These are phyloP conservation scores for Tympanopsis confertula DNA, from an alignment of 2,329 filamentous ascomycete species.

Conservation along the genomic window DNA sequence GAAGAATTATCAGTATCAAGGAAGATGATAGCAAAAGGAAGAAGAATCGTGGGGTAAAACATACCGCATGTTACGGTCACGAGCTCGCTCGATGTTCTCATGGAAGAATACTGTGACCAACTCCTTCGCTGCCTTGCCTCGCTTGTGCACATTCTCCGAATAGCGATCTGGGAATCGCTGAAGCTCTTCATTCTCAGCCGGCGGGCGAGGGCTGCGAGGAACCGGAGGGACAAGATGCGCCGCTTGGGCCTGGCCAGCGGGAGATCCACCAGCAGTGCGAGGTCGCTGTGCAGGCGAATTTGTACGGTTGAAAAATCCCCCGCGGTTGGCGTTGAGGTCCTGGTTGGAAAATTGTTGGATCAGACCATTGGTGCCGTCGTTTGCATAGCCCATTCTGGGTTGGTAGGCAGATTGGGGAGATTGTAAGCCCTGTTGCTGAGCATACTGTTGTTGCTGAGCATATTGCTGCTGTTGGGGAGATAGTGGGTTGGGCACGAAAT, in stretches of 20 bases:
- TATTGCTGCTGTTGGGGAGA: slow-evolving; percentile 6
- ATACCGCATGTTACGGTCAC: slow-evolving; percentile 53
- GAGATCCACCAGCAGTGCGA: slow-evolving; percentile 41
- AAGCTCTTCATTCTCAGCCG: slow-evolving; percentile 45
- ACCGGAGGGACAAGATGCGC: slow-evolving; percentile 35
- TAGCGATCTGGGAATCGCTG: slow-evolving; percentile 47
- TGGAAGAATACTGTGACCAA: slow-evolving; percentile 58
- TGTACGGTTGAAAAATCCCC: slow-evolving; percentile 41
- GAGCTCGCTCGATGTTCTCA: slow-evolving; percentile 55
- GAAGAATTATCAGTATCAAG: too few relatives aligned
- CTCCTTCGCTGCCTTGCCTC: slow-evolving; percentile 50
- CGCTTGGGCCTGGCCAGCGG: slow-evolving; percentile 26
- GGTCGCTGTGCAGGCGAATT: slow-evolving; percentile 43
- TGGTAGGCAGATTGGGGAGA: slow-evolving; percentile 5
- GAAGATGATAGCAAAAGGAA: too few relatives aligned
- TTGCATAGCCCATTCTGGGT: slow-evolving; percentile 29
- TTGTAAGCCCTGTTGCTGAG: slow-evolving; percentile 12
- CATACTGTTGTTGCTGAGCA: slow-evolving; percentile 16
- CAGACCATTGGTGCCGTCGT: slow-evolving; percentile 49
- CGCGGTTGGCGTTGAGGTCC: slow-evolving; percentile 41
- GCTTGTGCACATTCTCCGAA: slow-evolving; percentile 46
- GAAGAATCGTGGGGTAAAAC: too few relatives aligned
- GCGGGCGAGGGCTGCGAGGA: slow-evolving; percentile 31
- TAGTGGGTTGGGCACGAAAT: slow-evolving; percentile 16
- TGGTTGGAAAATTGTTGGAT: slow-evolving; percentile 58